Evolutionary conservation across 75 land plant genomes (phyloP).

Genomic region (Pinus tabuliformis): DNA sequence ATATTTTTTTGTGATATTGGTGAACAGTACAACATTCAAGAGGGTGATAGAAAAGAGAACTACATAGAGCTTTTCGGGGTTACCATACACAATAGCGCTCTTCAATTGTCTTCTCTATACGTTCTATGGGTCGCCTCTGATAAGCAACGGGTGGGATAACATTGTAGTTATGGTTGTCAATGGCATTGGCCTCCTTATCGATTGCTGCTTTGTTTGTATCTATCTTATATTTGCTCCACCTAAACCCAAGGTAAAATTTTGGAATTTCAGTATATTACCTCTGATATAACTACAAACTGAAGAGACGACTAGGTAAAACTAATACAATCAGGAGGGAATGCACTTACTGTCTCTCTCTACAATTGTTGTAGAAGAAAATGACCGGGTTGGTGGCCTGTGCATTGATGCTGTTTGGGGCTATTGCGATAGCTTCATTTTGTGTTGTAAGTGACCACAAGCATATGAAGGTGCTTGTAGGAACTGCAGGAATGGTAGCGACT

Average conservation of each 20-base stretch:
- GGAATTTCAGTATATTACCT: too few species aligned
- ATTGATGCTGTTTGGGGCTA: slow-evolving; percentile 18
- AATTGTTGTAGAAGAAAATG: too few species aligned
- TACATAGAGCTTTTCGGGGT: slow-evolving; percentile 57
- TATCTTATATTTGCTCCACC: slow-evolving; percentile 35
- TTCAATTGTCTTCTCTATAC: slow-evolving; percentile 67
- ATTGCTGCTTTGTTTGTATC: slow-evolving; percentile 50
- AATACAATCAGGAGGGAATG: too few species aligned
- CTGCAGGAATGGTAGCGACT: slow-evolving; percentile 32
- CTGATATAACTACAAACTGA: too few species aligned
- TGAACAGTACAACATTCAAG: slow-evolving; percentile 32
- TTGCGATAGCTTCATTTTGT: slow-evolving; percentile 25
- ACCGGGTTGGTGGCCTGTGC: not conserved
- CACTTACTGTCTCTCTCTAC: too few species aligned
- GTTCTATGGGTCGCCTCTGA: slow-evolving; percentile 63
- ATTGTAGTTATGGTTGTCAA: slow-evolving; percentile 59
- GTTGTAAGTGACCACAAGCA: slow-evolving; percentile 35
- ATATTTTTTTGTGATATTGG: too few species aligned
- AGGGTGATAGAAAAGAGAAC: slow-evolving; percentile 49
- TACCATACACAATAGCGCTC: slow-evolving; percentile 59
- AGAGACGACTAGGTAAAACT: too few species aligned
- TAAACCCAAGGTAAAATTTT: too few species aligned
- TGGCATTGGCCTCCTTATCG: slow-evolving; percentile 43
- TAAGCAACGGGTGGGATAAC: slow-evolving; percentile 52
- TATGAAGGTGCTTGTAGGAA: slow-evolving; percentile 40